phyloP scores from a whole-genome alignment of 2,329 filamentous ascomycete species.

The Claviceps pazoutovae region DNA sequence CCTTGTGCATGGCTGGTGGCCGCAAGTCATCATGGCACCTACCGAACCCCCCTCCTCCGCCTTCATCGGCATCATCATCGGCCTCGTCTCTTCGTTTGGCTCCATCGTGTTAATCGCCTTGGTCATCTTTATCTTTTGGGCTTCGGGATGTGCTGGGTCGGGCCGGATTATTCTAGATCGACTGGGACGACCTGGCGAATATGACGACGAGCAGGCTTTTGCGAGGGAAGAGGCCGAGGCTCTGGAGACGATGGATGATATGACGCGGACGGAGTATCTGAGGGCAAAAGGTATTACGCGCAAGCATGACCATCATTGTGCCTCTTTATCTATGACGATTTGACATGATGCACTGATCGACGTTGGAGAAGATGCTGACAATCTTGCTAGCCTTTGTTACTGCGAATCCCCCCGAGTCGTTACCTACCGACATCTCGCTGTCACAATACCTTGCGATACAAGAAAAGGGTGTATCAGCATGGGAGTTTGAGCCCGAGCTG shows the following conservation, averaged over 20 bases:
- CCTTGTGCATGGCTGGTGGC: slow-evolving; percentile 1
- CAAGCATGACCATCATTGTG: too few relatives aligned
- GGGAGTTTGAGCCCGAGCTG: slow-evolving; percentile 98
- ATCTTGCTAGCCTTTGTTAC: slow-evolving; percentile 67
- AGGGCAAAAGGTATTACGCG: slow-evolving; percentile 70
- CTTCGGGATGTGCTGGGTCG: slow-evolving; percentile 51
- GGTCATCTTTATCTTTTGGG: slow-evolving; percentile 86
- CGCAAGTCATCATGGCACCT: slow-evolving; percentile 9
- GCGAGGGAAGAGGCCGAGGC: slow-evolving; percentile 88
- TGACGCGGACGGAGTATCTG: slow-evolving; percentile 78
- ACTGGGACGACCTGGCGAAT: slow-evolving; percentile 86
- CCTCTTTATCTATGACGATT: too few relatives aligned
- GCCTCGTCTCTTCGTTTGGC: slow-evolving; percentile 84
- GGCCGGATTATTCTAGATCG: slow-evolving; percentile 89
- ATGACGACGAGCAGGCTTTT: slow-evolving; percentile 94
- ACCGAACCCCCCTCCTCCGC: slow-evolving; percentile 28
- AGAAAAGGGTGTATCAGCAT: slow-evolving; percentile 98
- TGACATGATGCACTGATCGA: too few relatives aligned
- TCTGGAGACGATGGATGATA: slow-evolving; percentile 87
- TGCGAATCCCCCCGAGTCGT: slow-evolving; percentile 85
- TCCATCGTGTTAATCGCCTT: slow-evolving; percentile 75
- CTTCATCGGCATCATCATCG: slow-evolving; percentile 76
- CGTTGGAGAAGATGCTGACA: slow-evolving; percentile 8
- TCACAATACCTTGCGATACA: slow-evolving; percentile 97
- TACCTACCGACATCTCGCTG: slow-evolving; percentile 91